Conservation (phyloP, 768 basidiomycete genomes). For the Cyclocybe aegerita region DNA sequence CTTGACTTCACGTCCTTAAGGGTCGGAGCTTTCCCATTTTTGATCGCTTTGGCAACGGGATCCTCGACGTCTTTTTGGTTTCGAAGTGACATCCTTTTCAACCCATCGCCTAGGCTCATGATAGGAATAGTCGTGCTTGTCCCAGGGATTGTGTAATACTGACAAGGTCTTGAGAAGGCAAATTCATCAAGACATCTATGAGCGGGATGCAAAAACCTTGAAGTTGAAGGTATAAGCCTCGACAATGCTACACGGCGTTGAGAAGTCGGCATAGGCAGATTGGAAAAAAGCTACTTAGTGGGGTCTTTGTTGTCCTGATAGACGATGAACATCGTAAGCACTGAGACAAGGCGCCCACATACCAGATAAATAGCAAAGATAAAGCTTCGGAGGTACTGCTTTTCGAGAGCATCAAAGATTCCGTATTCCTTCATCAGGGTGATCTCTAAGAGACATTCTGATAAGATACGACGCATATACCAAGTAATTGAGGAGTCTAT, state of each 20-base stretch:
- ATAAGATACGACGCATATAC: constrained; percentile 26
- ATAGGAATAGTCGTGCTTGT: constrained; percentile 61
- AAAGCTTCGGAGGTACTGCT: constrained; percentile 81
- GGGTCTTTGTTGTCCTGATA: constrained; percentile 80
- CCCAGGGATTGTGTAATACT: constrained; percentile 74
- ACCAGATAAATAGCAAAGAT: constrained; percentile 87
- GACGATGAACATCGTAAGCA: not conserved
- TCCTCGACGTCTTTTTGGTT: constrained; percentile 35
- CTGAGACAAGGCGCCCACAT: constrained; percentile 17
- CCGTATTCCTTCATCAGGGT: constrained; percentile 64
- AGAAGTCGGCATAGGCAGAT: not conserved
- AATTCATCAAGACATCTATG: not conserved
- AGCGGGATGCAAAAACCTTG: constrained; percentile 41
- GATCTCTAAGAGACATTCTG: constrained; percentile 1
- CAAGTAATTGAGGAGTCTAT: constrained; percentile 78
- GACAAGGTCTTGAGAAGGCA: not conserved
- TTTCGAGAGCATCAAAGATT: constrained; percentile 84
- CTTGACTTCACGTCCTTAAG: constrained; percentile 80
- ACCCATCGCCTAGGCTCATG: constrained; percentile 67
- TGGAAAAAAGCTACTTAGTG: constrained; percentile 48
- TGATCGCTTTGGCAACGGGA: constrained; percentile 59
- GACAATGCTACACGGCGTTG: constrained; percentile 54
- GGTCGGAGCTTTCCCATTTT: constrained; percentile 65
- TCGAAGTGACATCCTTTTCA: constrained; percentile 48
- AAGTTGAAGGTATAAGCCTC: constrained; percentile 92